phyloP scores from a whole-genome alignment of 306 rosid genomes.

The Cucurbita pepo region DNA sequence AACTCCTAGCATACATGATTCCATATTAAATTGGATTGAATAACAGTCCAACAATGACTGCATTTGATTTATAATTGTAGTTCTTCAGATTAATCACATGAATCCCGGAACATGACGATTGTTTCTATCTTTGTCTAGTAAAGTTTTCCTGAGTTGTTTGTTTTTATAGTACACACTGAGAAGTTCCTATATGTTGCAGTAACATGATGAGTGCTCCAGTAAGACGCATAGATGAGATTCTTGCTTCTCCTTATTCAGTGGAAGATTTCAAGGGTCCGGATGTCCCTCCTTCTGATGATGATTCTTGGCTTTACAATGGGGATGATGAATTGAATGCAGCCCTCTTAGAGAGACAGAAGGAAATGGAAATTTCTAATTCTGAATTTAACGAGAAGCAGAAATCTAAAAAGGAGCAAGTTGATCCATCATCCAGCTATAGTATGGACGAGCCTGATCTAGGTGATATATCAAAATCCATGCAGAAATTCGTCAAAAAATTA shows the following conservation, averaged over 20 bases:
- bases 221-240: constrained; percentile 78
- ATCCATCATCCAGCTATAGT: constrained; percentile 29
- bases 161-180: not conserved
- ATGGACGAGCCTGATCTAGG: constrained; percentile 46
- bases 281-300: constrained; percentile 71
- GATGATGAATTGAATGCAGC: constrained; percentile 74
- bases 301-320: constrained; percentile 76
- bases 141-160: not conserved
- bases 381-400: constrained; percentile 55
- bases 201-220: constrained; percentile 77
- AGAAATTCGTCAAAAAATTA: constrained; percentile 58
- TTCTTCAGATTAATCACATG: not conserved
- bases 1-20: not conserved
- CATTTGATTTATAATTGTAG: not conserved
- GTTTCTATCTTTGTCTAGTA: not conserved
- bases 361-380: constrained; percentile 53
- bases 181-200: constrained; percentile 30
- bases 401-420: constrained; percentile 29
- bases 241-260: constrained; percentile 40
- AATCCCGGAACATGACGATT: not conserved
- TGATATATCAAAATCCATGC: constrained; percentile 66
- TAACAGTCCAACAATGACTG: not conserved
- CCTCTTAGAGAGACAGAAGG: constrained; percentile 78
- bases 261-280: constrained; percentile 45
- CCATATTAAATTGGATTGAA: not conserved